Base-by-base conservation (phyloP, 352 stramenopile species). In the Discostella stelligera region DNA sequence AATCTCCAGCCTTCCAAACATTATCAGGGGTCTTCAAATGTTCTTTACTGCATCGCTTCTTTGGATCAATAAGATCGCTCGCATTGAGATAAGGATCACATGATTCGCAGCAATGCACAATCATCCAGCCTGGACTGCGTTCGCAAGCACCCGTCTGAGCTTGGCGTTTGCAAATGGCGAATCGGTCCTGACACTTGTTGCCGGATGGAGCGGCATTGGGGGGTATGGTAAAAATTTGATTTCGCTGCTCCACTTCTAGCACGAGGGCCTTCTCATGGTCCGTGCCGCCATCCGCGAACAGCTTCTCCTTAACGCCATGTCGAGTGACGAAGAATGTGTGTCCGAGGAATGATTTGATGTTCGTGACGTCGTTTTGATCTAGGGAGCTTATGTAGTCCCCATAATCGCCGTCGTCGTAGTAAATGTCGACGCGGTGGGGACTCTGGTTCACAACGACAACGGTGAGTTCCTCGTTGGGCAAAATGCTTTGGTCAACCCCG, bases 61-160 rank as follows among this genome's bases (percentile, higher is more conserved):
- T 77, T 9, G 84, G 72, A 81, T 94, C 87, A 25, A 90, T 83
- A 2, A 94, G 63, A 41, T 86, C 52, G 21, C 68, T 86, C 27
- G 86, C 69, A 59, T 89, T 80, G 32, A 88, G 63, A 27, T 84
- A 69, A 0, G 76, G 44, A 63, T 91, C 76, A 55, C 89, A 94
- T 21, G 77, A 87, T 50, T 79, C 48, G 27, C 84, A 90, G 66
- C 89, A 94, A 71, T 92, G 86, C 2, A 94, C 83, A 58, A 92
- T 91, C 89, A 94, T 94, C 89, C 89, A 94, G 44, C 89, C 89
- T 0, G 89, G 89, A 58, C 71, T 73, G 2, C 55, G 39, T 23
- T 48, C 16, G 66, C 89, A 94, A 14, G 72, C 80, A 21, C 83
- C 84, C 41, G 55, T 23, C 21, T 53, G 32, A 20, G 87, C 85